phyloP scores from a whole-genome alignment of 257 asterid genomes.

The Primulina huaijiensis region DNA sequence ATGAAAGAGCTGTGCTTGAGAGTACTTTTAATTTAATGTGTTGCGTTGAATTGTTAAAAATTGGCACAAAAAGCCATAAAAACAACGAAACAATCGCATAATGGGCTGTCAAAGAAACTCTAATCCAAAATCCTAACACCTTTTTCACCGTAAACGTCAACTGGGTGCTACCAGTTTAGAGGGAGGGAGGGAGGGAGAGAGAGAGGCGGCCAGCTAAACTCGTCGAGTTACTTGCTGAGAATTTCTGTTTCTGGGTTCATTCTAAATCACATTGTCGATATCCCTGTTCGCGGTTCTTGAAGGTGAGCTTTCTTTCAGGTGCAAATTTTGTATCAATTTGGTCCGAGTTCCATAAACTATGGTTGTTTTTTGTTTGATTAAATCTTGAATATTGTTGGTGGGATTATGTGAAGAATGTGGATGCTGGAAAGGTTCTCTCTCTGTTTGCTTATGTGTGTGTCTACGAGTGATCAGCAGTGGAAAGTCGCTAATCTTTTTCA shows the following conservation, averaged over 20 bases:
- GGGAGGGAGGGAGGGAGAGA: constrained; percentile 6
- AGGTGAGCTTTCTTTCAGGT: constrained; percentile 39
- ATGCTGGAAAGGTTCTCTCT: background rate
- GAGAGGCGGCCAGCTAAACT: constrained; percentile 19
- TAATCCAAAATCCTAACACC: constrained; percentile 21
- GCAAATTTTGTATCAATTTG: background rate
- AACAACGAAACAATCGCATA: constrained; percentile 32
- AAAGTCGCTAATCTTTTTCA: background rate
- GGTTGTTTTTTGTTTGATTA: too few species aligned
- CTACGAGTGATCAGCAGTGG: background rate
- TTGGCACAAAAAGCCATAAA: background rate
- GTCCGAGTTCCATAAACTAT: background rate
- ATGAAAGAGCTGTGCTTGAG: background rate
- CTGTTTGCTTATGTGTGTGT: background rate
- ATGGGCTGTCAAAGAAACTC: constrained; percentile 31
- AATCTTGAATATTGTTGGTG: background rate
- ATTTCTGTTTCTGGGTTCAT: constrained; percentile 12
- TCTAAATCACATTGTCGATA: constrained; percentile 43
- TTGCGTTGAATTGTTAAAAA: constrained; percentile 6
- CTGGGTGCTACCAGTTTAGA: constrained; percentile 21
- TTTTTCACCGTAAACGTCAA: constrained; percentile 28
- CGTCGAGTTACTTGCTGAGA: constrained; percentile 25
- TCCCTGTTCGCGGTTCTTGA: constrained; percentile 33
- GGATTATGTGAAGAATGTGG: background rate
- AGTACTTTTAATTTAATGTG: background rate